A percentile compares a stretch with the other conserved stretches of the same genome.
Evolutionary conservation across 129 eudicot genomes (phyloP).

Genomic region (Artemisia argyi): DNA sequence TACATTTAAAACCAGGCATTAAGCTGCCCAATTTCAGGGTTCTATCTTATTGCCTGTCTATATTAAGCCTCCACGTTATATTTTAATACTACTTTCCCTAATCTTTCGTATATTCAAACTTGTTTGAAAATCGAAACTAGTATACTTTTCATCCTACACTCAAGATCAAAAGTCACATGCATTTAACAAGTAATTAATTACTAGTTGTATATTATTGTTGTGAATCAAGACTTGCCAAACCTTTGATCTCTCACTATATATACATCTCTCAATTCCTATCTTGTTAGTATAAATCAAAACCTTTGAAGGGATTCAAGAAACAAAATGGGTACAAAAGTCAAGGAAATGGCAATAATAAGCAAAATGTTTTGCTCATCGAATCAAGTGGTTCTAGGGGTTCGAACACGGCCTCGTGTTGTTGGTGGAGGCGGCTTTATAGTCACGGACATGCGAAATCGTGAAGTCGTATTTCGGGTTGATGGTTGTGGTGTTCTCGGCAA

Average conservation of each 20-base stretch:
- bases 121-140: not conserved
- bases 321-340: constrained; percentile 36
- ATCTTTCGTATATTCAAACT: constrained; percentile 8
- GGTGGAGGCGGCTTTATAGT: constrained; percentile 87
- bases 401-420: constrained; percentile 68
- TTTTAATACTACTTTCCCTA: not conserved
- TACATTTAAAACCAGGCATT: constrained; percentile 1
- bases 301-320: not conserved
- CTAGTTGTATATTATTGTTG: not conserved
- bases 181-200: no score
- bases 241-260: constrained; percentile 18
- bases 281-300: constrained; percentile 22
- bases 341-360: constrained; percentile 61
- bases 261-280: not conserved
- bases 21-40: constrained; percentile 37
- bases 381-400: constrained; percentile 55
- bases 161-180: constrained; percentile 15
- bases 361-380: constrained; percentile 66
- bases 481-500: constrained; percentile 88
- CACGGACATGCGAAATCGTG: constrained; percentile 45
- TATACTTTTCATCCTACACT: constrained; percentile 29
- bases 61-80: constrained; percentile 26
- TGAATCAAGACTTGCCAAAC: constrained; percentile 55
- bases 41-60: not conserved
- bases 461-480: constrained; percentile 63